phyloP scores from a whole-genome alignment of 2,329 filamentous ascomycete species.

The Aspergillus piperis region DNA sequence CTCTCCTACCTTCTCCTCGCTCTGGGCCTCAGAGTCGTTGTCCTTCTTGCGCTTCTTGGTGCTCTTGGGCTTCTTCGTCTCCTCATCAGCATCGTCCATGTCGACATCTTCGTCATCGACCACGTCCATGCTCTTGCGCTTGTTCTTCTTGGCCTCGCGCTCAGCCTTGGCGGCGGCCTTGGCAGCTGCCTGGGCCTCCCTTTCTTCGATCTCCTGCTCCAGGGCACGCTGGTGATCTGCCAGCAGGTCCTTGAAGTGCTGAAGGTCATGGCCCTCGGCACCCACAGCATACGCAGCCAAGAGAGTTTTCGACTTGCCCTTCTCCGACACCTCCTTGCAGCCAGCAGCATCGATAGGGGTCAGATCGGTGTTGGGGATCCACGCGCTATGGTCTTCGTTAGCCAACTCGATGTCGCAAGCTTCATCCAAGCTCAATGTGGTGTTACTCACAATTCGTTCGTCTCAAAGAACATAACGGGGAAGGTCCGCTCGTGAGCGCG shows the following conservation, averaged over 20 bases:
- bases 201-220: conserved; percentile 61
- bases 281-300: conserved; percentile 79
- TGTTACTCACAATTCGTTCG: conserved; percentile 90
- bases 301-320: conserved; percentile 77
- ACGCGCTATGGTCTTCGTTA: conserved; percentile 63
- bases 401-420: neutral
- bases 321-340: conserved; percentile 66
- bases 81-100: conserved; percentile 48
- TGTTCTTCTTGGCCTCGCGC: conserved; percentile 50
- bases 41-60: conserved; percentile 82
- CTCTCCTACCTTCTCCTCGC: conserved; percentile 67
- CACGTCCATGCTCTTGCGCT: conserved; percentile 54
- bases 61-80: conserved; percentile 56
- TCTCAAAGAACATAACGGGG: conserved; percentile 90
- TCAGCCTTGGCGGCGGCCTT: conserved; percentile 56
- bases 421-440: neutral
- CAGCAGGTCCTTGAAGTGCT: conserved; percentile 81
- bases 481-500: conserved; percentile 82
- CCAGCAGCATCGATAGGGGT: conserved; percentile 73
- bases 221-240: conserved; percentile 58
- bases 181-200: conserved; percentile 65
- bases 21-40: conserved; percentile 63
- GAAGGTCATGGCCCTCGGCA: conserved; percentile 72
- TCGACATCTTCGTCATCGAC: conserved; percentile 60
- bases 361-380: conserved; percentile 84